Conservation (phyloP, 306 rosid genomes). For the Canavalia gladiata region DNA sequence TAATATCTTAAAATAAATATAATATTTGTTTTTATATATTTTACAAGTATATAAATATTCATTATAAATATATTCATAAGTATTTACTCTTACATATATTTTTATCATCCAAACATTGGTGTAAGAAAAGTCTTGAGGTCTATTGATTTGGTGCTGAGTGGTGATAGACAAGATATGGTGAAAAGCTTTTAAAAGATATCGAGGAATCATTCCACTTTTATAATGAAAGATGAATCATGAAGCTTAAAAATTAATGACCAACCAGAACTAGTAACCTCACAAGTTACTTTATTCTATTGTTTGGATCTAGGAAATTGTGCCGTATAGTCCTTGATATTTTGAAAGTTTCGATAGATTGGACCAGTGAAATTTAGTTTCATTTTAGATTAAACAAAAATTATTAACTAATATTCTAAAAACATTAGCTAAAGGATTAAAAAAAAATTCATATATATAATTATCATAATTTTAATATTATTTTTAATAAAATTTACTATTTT, state of each 20-base stretch:
- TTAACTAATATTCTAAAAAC: too few relatives aligned
- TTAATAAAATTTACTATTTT: too few relatives aligned
- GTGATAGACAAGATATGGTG: not conserved
- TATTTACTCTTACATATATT: too few relatives aligned
- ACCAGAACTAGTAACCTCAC: not conserved
- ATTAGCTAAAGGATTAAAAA: too few relatives aligned
- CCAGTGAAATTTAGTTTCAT: not conserved
- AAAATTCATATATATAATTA: too few relatives aligned
- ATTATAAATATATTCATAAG: too few relatives aligned
- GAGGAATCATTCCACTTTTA: too few relatives aligned
- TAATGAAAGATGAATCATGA: not conserved
- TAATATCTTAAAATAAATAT: too few relatives aligned
- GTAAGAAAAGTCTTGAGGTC: not conserved
- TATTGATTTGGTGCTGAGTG: not conserved
- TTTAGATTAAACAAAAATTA: not conserved
- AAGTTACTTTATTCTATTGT: not conserved
- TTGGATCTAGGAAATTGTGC: not conserved
- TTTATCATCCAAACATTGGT: too few relatives aligned
- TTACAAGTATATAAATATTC: too few relatives aligned
- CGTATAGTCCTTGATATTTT: conserved; percentile 10
- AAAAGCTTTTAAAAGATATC: not conserved
- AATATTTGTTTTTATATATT: too few relatives aligned
- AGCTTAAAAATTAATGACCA: not conserved
- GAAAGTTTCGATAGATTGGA: not conserved
- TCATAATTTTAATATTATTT: too few relatives aligned